Conservation (phyloP, 192 early-diverging fungal species). For the Backusella psychrophila region DNA sequence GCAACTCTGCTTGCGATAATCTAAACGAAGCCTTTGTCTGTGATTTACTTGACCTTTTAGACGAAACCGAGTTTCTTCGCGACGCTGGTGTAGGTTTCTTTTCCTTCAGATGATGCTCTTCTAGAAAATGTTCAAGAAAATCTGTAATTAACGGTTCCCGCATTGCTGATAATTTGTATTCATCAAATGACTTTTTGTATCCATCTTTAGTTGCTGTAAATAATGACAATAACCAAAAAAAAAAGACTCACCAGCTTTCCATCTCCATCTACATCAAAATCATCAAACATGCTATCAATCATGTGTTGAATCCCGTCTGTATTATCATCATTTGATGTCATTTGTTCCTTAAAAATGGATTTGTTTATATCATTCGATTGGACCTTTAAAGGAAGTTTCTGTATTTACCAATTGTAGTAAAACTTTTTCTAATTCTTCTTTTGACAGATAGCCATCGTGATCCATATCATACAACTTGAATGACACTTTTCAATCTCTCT, state of each 20-base stretch:
- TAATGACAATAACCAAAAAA: neutral
- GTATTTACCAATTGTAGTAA: constrained; percentile 69
- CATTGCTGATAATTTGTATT: constrained; percentile 75
- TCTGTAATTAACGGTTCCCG: constrained; percentile 77
- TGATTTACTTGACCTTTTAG: constrained; percentile 19
- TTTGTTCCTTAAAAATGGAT: neutral
- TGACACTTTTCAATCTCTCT: constrained; percentile 49
- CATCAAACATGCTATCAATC: constrained; percentile 72
- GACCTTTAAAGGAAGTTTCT: neutral
- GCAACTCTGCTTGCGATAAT: constrained; percentile 32
- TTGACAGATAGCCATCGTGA: constrained; percentile 70
- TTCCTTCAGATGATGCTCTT: constrained; percentile 40
- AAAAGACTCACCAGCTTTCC: constrained; percentile 57
- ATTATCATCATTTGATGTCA: constrained; percentile 66
- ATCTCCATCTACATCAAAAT: constrained; percentile 79
- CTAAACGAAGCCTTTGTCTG: constrained; percentile 15
- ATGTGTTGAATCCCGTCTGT: constrained; percentile 56
- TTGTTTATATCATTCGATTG: neutral
- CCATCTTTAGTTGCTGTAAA: no score
- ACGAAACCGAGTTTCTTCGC: constrained; percentile 19
- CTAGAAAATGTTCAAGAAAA: constrained; percentile 73
- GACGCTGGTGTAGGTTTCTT: constrained; percentile 18
- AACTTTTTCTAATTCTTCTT: constrained; percentile 65
- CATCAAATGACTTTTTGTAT: constrained; percentile 55
- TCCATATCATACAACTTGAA: constrained; percentile 80